phyloP scores from a whole-genome alignment of 352 stramenopile species.

The Phytophthora ramorum region DNA sequence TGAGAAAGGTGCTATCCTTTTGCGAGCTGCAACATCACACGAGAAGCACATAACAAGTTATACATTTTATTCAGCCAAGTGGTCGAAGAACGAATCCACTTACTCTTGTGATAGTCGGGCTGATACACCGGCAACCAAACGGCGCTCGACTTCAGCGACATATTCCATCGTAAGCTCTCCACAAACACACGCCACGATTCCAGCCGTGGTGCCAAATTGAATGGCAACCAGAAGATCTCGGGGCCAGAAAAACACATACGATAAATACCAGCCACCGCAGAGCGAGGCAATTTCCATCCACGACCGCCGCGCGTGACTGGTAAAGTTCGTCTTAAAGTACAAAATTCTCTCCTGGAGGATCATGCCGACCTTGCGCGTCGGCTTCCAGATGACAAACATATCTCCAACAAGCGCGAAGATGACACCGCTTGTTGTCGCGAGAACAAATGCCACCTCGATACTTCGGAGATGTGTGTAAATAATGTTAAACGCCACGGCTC shows the following conservation, averaged over 20 bases:
- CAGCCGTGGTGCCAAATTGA: conserved; percentile 76
- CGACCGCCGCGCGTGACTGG: conserved; percentile 57
- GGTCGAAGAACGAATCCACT: conserved; percentile 16
- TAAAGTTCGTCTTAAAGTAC: conserved; percentile 66
- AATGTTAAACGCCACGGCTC: conserved; percentile 86
- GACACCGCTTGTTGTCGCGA: conserved; percentile 80
- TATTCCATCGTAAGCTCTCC: conserved; percentile 75
- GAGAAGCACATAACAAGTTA: conserved; percentile 1
- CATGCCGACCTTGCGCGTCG: conserved; percentile 77
- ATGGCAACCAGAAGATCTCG: conserved; percentile 76
- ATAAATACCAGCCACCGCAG: conserved; percentile 63
- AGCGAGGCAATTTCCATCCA: conserved; percentile 67
- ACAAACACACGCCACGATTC: conserved; percentile 74
- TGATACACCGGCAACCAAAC: conserved; percentile 60
- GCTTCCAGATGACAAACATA: conserved; percentile 89
- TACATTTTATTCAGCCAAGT: neutral
- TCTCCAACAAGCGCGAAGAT: conserved; percentile 81
- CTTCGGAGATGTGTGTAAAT: conserved; percentile 87
- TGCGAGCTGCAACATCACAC: conserved; percentile 52
- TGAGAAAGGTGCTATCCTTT: conserved; percentile 65
- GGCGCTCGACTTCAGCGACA: conserved; percentile 65
- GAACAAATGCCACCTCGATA: conserved; percentile 84
- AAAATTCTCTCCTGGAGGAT: conserved; percentile 84
- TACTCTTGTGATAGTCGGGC: conserved; percentile 54
- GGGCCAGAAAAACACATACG: conserved; percentile 75